phyloP scores from a whole-genome alignment of 371 early-diverging fungal species.

The Conidiobolus incongruus region DNA sequence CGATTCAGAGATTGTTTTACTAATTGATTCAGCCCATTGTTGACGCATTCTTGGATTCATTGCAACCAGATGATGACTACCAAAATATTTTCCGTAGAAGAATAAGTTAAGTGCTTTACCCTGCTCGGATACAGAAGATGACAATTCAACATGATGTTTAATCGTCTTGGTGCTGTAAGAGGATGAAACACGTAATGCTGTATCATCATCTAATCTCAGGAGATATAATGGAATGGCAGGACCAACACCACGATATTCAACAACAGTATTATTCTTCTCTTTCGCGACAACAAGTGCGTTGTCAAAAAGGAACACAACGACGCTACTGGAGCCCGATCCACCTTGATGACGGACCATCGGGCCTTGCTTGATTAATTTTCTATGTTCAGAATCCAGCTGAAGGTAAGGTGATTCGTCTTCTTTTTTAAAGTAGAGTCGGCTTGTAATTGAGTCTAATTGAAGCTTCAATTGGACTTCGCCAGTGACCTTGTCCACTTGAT shows the following conservation, averaged over 20 bases:
- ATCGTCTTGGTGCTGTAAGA: too few relatives aligned
- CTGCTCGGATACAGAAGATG: too few relatives aligned
- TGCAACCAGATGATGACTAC: too few relatives aligned
- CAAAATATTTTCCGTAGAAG: too few relatives aligned
- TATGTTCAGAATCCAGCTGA: background rate
- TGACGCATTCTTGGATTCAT: too few relatives aligned
- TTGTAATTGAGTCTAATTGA: background rate
- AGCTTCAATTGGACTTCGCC: slow-evolving; percentile 1
- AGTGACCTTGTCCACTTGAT: slow-evolving; percentile 2
- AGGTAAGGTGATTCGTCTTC: background rate
- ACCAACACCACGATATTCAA: slow-evolving; percentile 31
- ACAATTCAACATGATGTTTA: too few relatives aligned
- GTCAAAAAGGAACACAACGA: slow-evolving; percentile 66
- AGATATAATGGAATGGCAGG: slow-evolving; percentile 56
- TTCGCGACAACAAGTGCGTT: slow-evolving; percentile 62
- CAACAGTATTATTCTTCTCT: slow-evolving; percentile 19
- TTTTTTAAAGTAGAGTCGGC: background rate
- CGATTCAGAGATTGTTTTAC: too few relatives aligned
- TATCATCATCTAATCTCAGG: too few relatives aligned
- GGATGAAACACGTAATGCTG: too few relatives aligned
- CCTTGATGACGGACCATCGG: background rate
- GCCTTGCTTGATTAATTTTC: background rate
- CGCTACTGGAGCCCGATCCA: background rate
- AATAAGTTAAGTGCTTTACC: too few relatives aligned
- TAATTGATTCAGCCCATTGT: too few relatives aligned